These are phyloP conservation scores for Flaveria bidentis DNA, from an alignment of 129 eudicot genomes.

Conservation along the genomic window DNA sequence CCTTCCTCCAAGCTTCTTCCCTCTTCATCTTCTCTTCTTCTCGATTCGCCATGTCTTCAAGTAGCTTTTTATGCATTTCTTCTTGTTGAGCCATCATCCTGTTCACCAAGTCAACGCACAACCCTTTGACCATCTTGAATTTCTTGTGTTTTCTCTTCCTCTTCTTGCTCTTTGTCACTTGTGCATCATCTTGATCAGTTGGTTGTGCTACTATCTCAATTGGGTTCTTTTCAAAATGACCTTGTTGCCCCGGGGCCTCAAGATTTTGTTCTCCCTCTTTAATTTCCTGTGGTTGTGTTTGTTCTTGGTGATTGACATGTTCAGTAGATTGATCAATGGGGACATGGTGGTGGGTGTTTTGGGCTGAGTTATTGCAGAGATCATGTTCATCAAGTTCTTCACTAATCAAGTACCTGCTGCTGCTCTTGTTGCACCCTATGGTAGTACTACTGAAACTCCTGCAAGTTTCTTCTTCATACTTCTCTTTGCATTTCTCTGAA, in stretches of 20 bases:
- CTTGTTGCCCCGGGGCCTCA: slow-evolving; percentile 24
- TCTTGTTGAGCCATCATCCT: slow-evolving; percentile 81
- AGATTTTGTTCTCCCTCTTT: slow-evolving; percentile 17
- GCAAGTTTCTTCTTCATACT: slow-evolving; percentile 72
- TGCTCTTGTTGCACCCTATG: slow-evolving; percentile 45
- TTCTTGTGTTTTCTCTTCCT: slow-evolving; percentile 56
- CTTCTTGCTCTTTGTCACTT: slow-evolving; percentile 33
- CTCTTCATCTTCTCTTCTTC: slow-evolving; percentile 62
- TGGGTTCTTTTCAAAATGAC: slow-evolving; percentile 31
- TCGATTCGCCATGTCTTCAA: slow-evolving; percentile 63
- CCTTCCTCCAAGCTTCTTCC: slow-evolving; percentile 73
- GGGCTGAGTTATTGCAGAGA: slow-evolving; percentile 39
- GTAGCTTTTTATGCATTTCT: slow-evolving; percentile 69
- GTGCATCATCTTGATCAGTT: slow-evolving; percentile 32
- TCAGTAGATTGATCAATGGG: slow-evolving; percentile 19
- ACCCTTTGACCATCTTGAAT: slow-evolving; percentile 61
- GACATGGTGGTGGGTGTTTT: slow-evolving; percentile 20
- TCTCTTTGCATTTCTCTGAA: slow-evolving; percentile 79
- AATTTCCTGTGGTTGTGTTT: slow-evolving; percentile 12
- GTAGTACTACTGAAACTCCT: slow-evolving; percentile 48
- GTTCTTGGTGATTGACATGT: slow-evolving; percentile 26
- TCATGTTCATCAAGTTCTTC: slow-evolving; percentile 65
- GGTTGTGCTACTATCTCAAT: slow-evolving; percentile 15
- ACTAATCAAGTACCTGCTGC: slow-evolving; percentile 45
- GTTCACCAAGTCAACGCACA: slow-evolving; percentile 59